A percentile compares a stretch with the other conserved stretches of the same genome.
phyloP scores from a whole-genome alignment of 2,329 filamentous ascomycete genomes.

The Fusarium gaditjirri region DNA sequence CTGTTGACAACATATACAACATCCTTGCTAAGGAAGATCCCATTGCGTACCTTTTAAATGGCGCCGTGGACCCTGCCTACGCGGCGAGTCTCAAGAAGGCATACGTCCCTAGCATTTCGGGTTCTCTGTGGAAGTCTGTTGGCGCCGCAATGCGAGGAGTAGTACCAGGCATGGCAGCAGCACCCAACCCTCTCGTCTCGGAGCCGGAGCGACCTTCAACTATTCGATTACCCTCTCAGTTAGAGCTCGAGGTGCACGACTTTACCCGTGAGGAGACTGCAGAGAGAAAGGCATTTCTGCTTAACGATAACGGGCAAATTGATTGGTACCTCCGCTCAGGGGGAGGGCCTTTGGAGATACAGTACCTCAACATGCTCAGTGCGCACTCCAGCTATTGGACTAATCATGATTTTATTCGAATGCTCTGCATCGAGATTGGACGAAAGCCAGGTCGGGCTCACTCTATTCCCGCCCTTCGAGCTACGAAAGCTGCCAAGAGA shows the following conservation, averaged over 20 bases:
- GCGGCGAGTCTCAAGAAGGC: slow-evolving; percentile 80
- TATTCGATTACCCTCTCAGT: slow-evolving; percentile 66
- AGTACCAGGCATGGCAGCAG: slow-evolving; percentile 62
- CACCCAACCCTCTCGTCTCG: slow-evolving; percentile 44
- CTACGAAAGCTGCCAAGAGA: slow-evolving; percentile 63
- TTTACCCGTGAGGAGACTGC: slow-evolving; percentile 93
- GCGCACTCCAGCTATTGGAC: slow-evolving; percentile 97
- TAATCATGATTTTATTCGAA: slow-evolving; percentile 85
- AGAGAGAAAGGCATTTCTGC: slow-evolving; percentile 84
- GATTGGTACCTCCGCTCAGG: slow-evolving; percentile 89
- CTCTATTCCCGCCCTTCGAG: slow-evolving; percentile 67
- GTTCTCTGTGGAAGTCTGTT: slow-evolving; percentile 72
- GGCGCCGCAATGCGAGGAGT: slow-evolving; percentile 71
- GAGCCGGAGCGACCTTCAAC: slow-evolving; percentile 52
- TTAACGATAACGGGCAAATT: slow-evolving; percentile 97
- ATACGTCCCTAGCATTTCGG: slow-evolving; percentile 78
- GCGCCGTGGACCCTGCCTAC: slow-evolving; percentile 85
- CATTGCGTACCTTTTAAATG: slow-evolving; percentile 92
- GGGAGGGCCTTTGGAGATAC: slow-evolving; percentile 88
- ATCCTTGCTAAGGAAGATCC: slow-evolving; percentile 77
- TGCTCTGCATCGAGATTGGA: slow-evolving; percentile 90
- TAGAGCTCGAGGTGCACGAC: slow-evolving; percentile 97
- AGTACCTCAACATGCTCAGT: slow-evolving; percentile 96
- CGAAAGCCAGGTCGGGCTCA: slow-evolving; percentile 73
- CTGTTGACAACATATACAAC: slow-evolving; percentile 97